Conservation (phyloP, 352 stramenopile species). For the Phytophthora boehmeriae region DNA sequence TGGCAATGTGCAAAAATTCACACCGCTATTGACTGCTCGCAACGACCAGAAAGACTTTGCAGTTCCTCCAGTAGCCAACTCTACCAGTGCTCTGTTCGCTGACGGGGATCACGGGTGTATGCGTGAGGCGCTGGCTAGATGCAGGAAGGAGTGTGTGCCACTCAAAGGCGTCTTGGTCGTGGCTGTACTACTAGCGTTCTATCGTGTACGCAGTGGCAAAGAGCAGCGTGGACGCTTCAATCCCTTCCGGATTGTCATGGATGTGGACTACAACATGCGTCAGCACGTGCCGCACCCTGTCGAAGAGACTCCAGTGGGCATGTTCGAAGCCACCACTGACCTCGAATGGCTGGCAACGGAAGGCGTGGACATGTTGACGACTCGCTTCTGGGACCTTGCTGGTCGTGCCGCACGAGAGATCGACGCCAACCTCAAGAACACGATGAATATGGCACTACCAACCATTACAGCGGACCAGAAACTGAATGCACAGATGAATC, state of each 20-base stretch:
- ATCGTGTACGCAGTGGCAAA: conserved; percentile 28
- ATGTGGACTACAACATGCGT: conserved; percentile 56
- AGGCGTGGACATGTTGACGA: conserved; percentile 42
- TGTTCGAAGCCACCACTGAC: conserved; percentile 35
- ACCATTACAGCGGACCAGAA: conserved; percentile 40
- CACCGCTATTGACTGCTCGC: conserved; percentile 25
- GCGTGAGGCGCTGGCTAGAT: conserved; percentile 32
- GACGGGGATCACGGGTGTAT: conserved; percentile 41
- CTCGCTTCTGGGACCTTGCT: conserved; percentile 56
- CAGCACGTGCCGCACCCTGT: conserved; percentile 36
- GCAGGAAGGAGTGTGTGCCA: conserved; percentile 44
- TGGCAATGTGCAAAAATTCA: conserved; percentile 30
- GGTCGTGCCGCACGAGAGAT: conserved; percentile 29
- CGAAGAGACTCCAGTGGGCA: conserved; percentile 40
- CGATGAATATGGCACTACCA: conserved; percentile 29
- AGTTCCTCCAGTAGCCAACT: conserved; percentile 29
- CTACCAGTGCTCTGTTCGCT: conserved; percentile 46
- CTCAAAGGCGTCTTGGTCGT: conserved; percentile 44
- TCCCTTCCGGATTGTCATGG: conserved; percentile 46
- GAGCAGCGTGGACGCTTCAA: conserved; percentile 33
- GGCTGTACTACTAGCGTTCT: conserved; percentile 34
- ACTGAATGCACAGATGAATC: conserved; percentile 27
- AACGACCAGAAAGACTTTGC: conserved; percentile 41
- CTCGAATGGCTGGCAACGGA: conserved; percentile 38
- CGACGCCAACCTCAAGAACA: conserved; percentile 33